These are phyloP conservation scores for Beauveria scarabaeidicola DNA, from an alignment of 2,329 filamentous ascomycete genomes.

Conservation along the genomic window DNA sequence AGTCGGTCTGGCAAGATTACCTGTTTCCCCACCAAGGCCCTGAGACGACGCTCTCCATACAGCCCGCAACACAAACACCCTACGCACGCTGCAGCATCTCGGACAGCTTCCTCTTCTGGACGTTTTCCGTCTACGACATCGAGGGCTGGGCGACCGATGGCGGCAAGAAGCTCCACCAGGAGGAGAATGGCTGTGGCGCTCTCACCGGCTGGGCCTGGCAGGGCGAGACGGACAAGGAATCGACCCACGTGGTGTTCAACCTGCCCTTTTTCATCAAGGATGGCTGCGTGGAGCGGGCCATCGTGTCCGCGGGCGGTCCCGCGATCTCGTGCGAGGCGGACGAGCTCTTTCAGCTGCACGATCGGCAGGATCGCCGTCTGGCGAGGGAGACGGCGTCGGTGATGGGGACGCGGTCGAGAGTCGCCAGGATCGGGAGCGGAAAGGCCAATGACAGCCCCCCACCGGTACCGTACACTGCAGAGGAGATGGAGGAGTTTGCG, in stretches of 20 bases:
- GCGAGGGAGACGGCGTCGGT: neutral
- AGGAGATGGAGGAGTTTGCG: neutral
- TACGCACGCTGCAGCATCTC: neutral
- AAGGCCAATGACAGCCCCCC: neutral
- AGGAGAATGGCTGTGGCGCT: conserved; percentile 13
- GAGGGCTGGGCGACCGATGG: conserved; percentile 7
- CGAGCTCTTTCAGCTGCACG: neutral
- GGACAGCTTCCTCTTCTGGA: neutral
- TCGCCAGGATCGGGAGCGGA: neutral
- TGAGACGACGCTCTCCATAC: neutral
- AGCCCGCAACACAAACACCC: neutral
- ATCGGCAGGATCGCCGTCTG: neutral
- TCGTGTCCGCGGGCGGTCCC: conserved; percentile 19
- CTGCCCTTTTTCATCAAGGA: conserved; percentile 18
- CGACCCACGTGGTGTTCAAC: conserved; percentile 15
- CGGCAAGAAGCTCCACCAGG: conserved; percentile 3
- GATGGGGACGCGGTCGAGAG: neutral
- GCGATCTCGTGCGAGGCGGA: conserved; percentile 14
- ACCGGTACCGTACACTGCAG: neutral
- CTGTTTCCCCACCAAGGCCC: neutral
- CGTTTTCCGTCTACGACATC: conserved; percentile 10
- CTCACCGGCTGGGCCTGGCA: conserved; percentile 13
- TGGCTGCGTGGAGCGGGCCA: conserved; percentile 21
- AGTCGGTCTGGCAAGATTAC: neutral
- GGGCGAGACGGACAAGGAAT: neutral